These are phyloP conservation scores for Pelargonium myrrhifolium DNA, from an alignment of 441 rosid genomes.

Conservation along the genomic window DNA sequence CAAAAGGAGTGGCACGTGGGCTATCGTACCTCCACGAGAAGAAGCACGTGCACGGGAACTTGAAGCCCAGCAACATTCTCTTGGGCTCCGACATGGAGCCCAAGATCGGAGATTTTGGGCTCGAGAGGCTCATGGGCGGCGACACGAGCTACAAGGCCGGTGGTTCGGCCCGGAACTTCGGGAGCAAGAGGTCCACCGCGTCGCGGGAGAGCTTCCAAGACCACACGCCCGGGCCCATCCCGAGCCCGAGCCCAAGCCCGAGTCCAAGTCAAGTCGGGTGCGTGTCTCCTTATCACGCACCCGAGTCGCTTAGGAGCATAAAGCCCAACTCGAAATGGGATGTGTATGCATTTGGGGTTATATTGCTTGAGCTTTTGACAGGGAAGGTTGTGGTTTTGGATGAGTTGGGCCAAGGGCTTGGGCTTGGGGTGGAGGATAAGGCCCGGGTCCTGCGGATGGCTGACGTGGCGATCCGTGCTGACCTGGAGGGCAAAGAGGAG, in stretches of 20 bases:
- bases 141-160: conserved; percentile 1
- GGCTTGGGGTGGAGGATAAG: conserved; percentile 32
- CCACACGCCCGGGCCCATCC: background rate
- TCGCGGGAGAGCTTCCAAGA: background rate
- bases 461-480: conserved; percentile 46
- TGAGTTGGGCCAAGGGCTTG: conserved; percentile 36
- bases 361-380: conserved; percentile 53
- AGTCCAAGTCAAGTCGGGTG: background rate
- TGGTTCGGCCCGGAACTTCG: background rate
- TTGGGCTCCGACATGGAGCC: conserved; percentile 58
- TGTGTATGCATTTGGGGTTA: background rate
- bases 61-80: conserved; percentile 68
- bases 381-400: conserved; percentile 43
- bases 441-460: conserved; percentile 39
- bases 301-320: background rate
- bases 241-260: conserved; percentile 1
- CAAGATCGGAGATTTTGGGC: conserved; percentile 51
- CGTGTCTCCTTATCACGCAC: background rate
- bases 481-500: conserved; percentile 45
- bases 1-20: conserved; percentile 71
- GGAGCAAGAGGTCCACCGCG: background rate
- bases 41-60: conserved; percentile 67
- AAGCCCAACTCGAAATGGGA: background rate
- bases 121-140: conserved; percentile 35
- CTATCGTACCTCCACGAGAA: conserved; percentile 65